Base-by-base conservation (phyloP, 306 rosid species). In the Sophora flavescens region DNA sequence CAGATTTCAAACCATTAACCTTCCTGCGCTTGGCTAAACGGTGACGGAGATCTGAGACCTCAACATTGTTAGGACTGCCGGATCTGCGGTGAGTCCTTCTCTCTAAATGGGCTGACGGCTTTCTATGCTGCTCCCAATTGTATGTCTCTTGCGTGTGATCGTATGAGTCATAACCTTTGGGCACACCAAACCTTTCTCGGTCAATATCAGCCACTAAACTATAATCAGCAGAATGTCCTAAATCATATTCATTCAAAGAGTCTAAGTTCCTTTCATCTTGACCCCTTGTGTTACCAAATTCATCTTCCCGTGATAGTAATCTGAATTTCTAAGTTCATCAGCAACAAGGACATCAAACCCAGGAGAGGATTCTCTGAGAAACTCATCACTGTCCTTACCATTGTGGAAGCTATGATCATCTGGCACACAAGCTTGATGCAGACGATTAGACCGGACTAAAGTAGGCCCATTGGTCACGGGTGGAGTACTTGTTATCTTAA, bases 301-400 rank as follows among this genome's bases (percentile, higher is more conserved):
- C 93, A 82, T 90, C 97, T 57, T 92, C 97, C 89, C 86, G 10
- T 86, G 87, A 26, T 86, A 90, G 81, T 92, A 96, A 54, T 88
- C 98, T 33, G 93, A 86, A 82, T 88, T 91, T 68, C 93, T 78
- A n/a, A 82, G 88, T 65, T 93, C 99, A 85, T 92, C 96, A 47
- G 90, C 99, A 10, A 96, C 99, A 68, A 96, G 99, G 76, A 96
- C 99, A 92, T 96, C 99, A 81, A 96, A 96, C 28, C 99, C 99
- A 61, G 99, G 99, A 57, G 99, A 96, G 6, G 98, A 92, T 79
- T 96, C 99, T 86, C 91, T 89, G 81, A 92, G 78, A 42, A 84
- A 83, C 84, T 96, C 99, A 63, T 96, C 99, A 38, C 73, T 82
- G 77, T 96, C 98, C 86, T 91, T 96, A 58, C 97, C 97, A 69